Percentiles rank a stretch among this genome's conserved stretches.
These are phyloP conservation scores for Boletus sensibilis DNA, from an alignment of 768 basidiomycete species.

Conservation along the genomic window DNA sequence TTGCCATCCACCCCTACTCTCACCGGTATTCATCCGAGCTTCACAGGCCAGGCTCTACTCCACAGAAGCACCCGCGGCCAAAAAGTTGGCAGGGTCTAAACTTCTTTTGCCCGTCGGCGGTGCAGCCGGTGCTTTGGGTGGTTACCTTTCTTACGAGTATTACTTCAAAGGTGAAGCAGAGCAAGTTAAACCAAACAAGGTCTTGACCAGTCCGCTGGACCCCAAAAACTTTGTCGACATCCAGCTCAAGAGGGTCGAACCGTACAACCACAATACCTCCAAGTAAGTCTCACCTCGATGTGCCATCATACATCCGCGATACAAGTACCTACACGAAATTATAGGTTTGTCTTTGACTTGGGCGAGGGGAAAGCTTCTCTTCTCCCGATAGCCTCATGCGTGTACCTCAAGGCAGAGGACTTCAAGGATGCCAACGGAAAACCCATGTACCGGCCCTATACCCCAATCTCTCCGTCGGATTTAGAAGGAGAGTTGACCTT, in stretches of 20 bases:
- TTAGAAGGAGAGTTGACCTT: conserved; percentile 73
- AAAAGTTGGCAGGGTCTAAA: conserved; percentile 48
- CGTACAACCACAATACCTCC: conserved; percentile 94
- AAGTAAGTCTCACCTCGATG: conserved; percentile 44
- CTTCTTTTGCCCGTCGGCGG: conserved; percentile 41
- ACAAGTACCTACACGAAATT: not conserved
- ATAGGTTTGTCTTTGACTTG: conserved; percentile 76
- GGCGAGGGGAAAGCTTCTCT: conserved; percentile 76
- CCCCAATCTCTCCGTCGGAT: conserved; percentile 81
- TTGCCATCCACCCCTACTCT: not conserved
- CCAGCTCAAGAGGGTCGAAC: conserved; percentile 74
- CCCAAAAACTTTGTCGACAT: conserved; percentile 76
- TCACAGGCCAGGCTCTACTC: conserved; percentile 45
- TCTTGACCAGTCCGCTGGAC: conserved; percentile 67
- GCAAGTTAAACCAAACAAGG: conserved; percentile 39
- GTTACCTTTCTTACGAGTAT: conserved; percentile 51
- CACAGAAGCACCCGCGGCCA: conserved; percentile 44
- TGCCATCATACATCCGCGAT: not conserved
- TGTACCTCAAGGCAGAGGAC: conserved; percentile 74
- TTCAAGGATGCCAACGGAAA: conserved; percentile 78
- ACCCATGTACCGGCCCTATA: conserved; percentile 89
- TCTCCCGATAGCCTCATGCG: conserved; percentile 74
- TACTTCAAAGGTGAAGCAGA: conserved; percentile 33
- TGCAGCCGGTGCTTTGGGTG: conserved; percentile 37
- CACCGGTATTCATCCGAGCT: not conserved